Conservation (phyloP, 495 filamentous ascomycete genomes). For the Aspergillus conjunctus region DNA sequence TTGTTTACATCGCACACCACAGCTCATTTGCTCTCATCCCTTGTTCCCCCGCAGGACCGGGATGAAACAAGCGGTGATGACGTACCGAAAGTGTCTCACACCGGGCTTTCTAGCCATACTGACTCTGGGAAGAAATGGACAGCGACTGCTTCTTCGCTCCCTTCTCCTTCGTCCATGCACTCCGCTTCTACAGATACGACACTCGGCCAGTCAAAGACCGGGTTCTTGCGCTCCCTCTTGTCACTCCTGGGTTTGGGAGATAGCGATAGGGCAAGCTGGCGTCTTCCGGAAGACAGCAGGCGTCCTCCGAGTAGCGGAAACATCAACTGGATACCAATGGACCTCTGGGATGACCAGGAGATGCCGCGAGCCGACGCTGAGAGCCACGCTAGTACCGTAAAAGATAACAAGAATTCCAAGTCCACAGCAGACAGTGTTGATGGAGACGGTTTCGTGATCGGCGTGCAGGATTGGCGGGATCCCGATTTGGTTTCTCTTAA, state of each 20-base stretch:
- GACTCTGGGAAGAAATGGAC: constrained; percentile 32
- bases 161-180: constrained; percentile 33
- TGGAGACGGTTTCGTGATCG: constrained; percentile 81
- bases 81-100: constrained; percentile 29
- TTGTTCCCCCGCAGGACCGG: constrained; percentile 71
- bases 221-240: constrained; percentile 55
- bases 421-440: constrained; percentile 30
- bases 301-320: constrained; percentile 82
- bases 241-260: constrained; percentile 56
- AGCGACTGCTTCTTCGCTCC: constrained; percentile 24
- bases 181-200: constrained; percentile 24
- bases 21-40: constrained; percentile 87
- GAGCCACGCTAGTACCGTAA: background rate
- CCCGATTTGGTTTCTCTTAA: constrained; percentile 66
- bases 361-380: constrained; percentile 23
- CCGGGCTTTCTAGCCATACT: constrained; percentile 27
- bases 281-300: constrained; percentile 54
- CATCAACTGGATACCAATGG: constrained; percentile 72
- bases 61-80: constrained; percentile 58
- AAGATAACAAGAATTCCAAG: constrained; percentile 27
- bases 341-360: constrained; percentile 65
- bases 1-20: constrained; percentile 95
- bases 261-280: constrained; percentile 28
- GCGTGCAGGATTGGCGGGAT: constrained; percentile 90
- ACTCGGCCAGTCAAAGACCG: constrained; percentile 43